These are phyloP conservation scores for Suhomyces xylopsoci DNA, from an alignment of 805 yeast genomes.

Conservation along the genomic window DNA sequence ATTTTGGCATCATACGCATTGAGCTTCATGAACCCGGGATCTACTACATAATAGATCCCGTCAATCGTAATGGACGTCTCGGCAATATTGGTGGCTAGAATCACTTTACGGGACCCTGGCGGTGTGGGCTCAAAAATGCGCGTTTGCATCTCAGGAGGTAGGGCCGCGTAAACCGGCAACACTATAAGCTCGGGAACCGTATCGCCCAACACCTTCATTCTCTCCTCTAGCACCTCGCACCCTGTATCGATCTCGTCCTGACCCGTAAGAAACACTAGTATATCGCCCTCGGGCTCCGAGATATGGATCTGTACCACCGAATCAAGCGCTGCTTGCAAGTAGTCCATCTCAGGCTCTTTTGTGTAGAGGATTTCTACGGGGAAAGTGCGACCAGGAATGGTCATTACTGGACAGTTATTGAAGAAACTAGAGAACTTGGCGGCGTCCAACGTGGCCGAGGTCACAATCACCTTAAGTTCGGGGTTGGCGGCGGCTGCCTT, in stretches of 20 bases:
- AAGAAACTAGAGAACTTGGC: slow-evolving; percentile 80
- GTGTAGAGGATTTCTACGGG: slow-evolving; percentile 86
- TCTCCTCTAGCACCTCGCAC: slow-evolving; percentile 67
- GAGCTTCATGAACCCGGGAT: slow-evolving; percentile 91
- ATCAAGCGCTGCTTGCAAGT: slow-evolving; percentile 77
- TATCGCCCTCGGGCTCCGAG: slow-evolving; percentile 75
- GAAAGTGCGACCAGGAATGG: slow-evolving; percentile 85
- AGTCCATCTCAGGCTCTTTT: slow-evolving; percentile 81
- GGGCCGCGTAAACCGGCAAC: slow-evolving; percentile 85
- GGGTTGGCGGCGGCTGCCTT: slow-evolving; percentile 69
- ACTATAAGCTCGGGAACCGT: slow-evolving; percentile 65
- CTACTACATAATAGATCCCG: slow-evolving; percentile 87
- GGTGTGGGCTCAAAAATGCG: slow-evolving; percentile 90
- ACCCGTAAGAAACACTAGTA: slow-evolving; percentile 81
- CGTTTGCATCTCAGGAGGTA: slow-evolving; percentile 88
- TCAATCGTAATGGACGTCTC: slow-evolving; percentile 96
- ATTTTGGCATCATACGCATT: slow-evolving; percentile 83
- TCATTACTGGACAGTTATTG: slow-evolving; percentile 73
- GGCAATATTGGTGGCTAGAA: slow-evolving; percentile 93
- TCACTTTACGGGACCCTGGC: slow-evolving; percentile 75
- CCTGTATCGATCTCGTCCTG: slow-evolving; percentile 94
- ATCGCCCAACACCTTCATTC: slow-evolving; percentile 62
- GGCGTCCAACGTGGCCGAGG: slow-evolving; percentile 93
- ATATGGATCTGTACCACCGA: slow-evolving; percentile 84
- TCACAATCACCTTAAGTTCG: slow-evolving; percentile 71